phyloP scores from a whole-genome alignment of 805 yeast genomes.

The Sporopachydermia lactativora region DNA sequence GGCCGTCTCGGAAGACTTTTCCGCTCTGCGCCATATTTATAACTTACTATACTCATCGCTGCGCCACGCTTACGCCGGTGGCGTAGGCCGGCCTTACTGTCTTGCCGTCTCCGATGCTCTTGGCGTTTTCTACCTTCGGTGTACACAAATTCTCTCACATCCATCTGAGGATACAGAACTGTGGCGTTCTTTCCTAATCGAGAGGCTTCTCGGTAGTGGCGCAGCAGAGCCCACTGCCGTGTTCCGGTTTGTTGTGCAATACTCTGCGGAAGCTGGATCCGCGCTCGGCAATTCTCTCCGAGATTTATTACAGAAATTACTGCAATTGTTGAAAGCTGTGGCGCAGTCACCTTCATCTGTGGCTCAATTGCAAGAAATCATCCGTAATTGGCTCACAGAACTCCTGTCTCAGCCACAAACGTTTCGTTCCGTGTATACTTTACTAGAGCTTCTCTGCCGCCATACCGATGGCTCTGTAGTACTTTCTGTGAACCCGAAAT shows the following conservation, averaged over 20 bases:
- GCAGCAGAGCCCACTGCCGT: conserved; percentile 20
- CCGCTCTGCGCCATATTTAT: too few species aligned
- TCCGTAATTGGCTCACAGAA: conserved; percentile 31
- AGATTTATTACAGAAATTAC: conserved; percentile 42
- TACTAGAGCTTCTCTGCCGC: conserved; percentile 42
- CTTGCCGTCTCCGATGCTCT: too few species aligned
- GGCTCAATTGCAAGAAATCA: conserved; percentile 13
- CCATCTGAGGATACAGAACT: too few species aligned
- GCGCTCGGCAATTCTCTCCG: conserved; percentile 57
- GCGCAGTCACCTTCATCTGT: conserved; percentile 1
- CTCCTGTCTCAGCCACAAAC: conserved; percentile 31
- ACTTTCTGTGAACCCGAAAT: conserved; percentile 28
- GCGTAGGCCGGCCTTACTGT: too few species aligned
- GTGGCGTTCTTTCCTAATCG: too few species aligned
- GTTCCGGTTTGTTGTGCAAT: conserved; percentile 47
- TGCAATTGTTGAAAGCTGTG: conserved; percentile 23
- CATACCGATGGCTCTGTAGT: conserved; percentile 31
- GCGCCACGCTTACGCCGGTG: too few species aligned
- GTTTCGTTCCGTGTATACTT: conserved; percentile 45
- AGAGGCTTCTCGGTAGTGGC: conserved; percentile 11
- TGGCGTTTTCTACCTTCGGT: too few species aligned
- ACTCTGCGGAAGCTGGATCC: conserved; percentile 58
- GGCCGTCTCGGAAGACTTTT: too few species aligned
- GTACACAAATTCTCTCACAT: too few species aligned
- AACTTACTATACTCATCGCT: too few species aligned